Evolutionary conservation across 768 basidiomycete species (phyloP), one percentile per base, ranked within the genome.

Genomic region (Naganishia antarctica): DNA sequence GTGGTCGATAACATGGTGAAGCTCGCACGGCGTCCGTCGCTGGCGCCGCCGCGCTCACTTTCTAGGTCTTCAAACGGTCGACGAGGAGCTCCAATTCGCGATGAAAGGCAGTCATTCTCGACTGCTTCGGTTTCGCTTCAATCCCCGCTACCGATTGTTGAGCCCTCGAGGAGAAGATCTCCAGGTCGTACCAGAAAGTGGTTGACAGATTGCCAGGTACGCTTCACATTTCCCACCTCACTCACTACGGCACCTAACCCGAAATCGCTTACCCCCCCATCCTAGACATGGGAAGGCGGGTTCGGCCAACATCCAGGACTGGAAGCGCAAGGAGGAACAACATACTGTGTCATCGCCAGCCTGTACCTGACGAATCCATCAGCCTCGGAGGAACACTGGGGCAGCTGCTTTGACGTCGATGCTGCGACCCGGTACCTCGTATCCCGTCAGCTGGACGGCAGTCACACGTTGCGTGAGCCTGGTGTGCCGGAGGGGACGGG

Each of bases 271-370:
- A 40, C 23, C 48, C 15, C 1, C 23, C 34, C 25, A 45, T 51
- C 44, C 59, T 3, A 97, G 93, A 86, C 86, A 2, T 90, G 91
- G 71, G 92, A 96, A 81, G 92, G 92, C 15, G 93, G 90, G 0
- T 99, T 89, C 70, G 91, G 90, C 0, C 89, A 92, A 72, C 80
- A 83, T 1, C 87, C 91, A 0, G 83, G 81, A 46, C 83, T 86
- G 45, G 94, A 99, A 78, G 87, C 92, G 3, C 86, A 91, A 76
- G 92, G 93, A 21, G 94, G 94, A 7, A 89, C 91, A 18, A 96
- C 94, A 0, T 98, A 97, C 77, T 93, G 89, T 69, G 88, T 89
- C 0, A 74, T 96, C 28, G 91, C 92, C 88, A 32, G 50, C 34
- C 40, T 51, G 16, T 21, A 40, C 67, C 58, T 62, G 68, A 70